These are phyloP conservation scores for Chytriomyces sp. DNA, from an alignment of 192 early-diverging fungal species.

Conservation along the genomic window DNA sequence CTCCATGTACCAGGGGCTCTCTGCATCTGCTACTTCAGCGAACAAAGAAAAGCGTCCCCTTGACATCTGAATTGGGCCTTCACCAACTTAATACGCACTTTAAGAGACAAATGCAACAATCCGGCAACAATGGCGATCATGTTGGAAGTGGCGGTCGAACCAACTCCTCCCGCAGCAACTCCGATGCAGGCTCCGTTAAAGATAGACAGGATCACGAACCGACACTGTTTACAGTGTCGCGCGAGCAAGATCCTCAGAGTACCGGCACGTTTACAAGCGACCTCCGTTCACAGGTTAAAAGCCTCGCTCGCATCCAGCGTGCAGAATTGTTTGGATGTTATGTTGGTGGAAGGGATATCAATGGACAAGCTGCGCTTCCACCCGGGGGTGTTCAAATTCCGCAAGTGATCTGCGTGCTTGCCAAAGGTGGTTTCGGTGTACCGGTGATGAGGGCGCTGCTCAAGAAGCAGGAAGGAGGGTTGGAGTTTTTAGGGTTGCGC, in stretches of 20 bases:
- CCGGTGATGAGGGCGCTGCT: constrained; percentile 3
- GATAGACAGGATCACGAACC: too few relatives aligned
- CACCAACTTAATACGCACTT: neutral
- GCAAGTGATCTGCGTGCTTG: constrained; percentile 22
- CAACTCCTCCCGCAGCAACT: too few relatives aligned
- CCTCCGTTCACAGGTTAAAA: neutral
- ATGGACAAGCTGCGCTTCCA: too few relatives aligned
- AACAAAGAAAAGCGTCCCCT: neutral
- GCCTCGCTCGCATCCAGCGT: neutral
- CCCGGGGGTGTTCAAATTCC: neutral
- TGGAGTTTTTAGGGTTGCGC: constrained; percentile 1
- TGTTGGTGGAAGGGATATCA: neutral
- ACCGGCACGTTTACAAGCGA: neutral
- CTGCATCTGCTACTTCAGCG: constrained; percentile 1
- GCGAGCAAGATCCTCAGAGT: too few relatives aligned
- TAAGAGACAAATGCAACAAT: neutral
- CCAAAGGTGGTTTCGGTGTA: constrained; percentile 26
- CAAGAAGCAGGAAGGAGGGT: neutral
- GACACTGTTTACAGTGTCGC: too few relatives aligned
- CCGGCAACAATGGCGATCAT: neutral
- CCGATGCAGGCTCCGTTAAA: too few relatives aligned
- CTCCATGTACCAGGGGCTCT: neutral
- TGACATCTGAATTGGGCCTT: neutral
- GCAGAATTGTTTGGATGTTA: constrained; percentile 8
- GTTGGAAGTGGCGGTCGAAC: neutral